These are phyloP conservation scores for Penicillium paradoxum DNA, from an alignment of 495 filamentous ascomycete species.

Conservation along the genomic window DNA sequence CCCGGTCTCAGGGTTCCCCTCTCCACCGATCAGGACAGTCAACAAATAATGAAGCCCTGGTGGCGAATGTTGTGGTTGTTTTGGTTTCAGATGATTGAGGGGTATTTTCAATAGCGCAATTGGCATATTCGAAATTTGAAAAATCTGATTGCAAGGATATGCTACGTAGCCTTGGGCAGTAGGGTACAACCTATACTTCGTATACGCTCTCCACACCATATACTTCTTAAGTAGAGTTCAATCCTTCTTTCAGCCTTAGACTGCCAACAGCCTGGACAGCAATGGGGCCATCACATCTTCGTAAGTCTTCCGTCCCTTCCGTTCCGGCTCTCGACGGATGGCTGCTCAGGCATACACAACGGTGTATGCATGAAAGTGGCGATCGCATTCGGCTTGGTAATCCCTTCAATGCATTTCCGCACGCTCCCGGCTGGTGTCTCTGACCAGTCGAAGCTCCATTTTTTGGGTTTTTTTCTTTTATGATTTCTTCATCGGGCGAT, in stretches of 20 bases:
- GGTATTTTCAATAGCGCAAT: background rate
- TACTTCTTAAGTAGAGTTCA: background rate
- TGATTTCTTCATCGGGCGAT: slow-evolving; percentile 13
- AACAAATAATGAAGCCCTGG: background rate
- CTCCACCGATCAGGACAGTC: background rate
- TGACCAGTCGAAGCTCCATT: background rate
- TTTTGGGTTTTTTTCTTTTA: background rate
- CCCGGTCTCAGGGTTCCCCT: background rate
- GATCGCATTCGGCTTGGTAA: slow-evolving; percentile 18
- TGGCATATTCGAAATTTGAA: background rate
- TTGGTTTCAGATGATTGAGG: background rate
- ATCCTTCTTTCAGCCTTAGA: background rate
- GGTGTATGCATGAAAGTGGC: slow-evolving; percentile 4
- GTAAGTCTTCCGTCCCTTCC: slow-evolving; percentile 21
- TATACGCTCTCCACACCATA: no score
- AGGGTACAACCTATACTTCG: background rate
- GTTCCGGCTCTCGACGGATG: slow-evolving; percentile 11
- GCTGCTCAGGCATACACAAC: no score
- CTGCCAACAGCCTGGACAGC: background rate
- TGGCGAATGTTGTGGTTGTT: background rate
- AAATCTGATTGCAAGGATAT: background rate
- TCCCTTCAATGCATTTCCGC: slow-evolving; percentile 20
- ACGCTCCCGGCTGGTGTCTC: slow-evolving; percentile 21
- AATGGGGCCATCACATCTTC: slow-evolving; percentile 15
- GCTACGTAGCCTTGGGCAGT: background rate